These are phyloP conservation scores for Trichomonascaceae sp. DNA, from an alignment of 1,139 yeast genomes.

Conservation along the genomic window DNA sequence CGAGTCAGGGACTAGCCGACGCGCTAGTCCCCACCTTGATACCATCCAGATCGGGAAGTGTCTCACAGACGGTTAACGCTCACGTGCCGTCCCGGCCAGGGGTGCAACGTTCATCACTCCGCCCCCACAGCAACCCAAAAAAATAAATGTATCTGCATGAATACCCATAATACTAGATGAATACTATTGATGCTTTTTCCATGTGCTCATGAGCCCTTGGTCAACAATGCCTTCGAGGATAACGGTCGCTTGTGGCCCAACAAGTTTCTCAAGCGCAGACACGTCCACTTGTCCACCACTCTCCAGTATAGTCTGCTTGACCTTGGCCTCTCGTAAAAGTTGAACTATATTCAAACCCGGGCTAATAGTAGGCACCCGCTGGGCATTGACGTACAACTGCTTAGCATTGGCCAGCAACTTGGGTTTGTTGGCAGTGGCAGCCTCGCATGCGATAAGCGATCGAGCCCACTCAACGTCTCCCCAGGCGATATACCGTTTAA, in stretches of 20 bases:
- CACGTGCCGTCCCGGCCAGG: too few relatives aligned
- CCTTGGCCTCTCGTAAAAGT: constrained; percentile 9
- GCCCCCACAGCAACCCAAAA: too few relatives aligned
- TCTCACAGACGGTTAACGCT: too few relatives aligned
- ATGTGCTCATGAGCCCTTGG: too few relatives aligned
- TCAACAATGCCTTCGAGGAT: constrained; percentile 3
- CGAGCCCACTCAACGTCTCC: constrained; percentile 19
- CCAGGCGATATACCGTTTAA: constrained; percentile 10
- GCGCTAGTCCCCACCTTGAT: too few relatives aligned
- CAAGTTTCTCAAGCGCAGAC: neutral
- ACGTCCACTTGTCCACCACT: too few relatives aligned
- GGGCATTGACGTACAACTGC: constrained; percentile 14
- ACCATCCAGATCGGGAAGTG: too few relatives aligned
- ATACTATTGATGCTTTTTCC: too few relatives aligned
- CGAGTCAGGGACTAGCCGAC: too few relatives aligned
- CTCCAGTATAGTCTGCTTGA: constrained; percentile 7
- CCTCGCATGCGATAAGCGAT: constrained; percentile 9
- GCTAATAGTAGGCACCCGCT: constrained; percentile 9
- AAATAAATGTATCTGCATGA: too few relatives aligned
- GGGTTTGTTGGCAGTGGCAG: constrained; percentile 12
- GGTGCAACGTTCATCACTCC: too few relatives aligned
- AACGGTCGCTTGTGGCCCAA: neutral
- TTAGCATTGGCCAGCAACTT: constrained; percentile 14
- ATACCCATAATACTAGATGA: too few relatives aligned
- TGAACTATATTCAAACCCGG: constrained; percentile 8